Conservation (phyloP, 768 basidiomycete species). For the Collybiopsis confluens region DNA sequence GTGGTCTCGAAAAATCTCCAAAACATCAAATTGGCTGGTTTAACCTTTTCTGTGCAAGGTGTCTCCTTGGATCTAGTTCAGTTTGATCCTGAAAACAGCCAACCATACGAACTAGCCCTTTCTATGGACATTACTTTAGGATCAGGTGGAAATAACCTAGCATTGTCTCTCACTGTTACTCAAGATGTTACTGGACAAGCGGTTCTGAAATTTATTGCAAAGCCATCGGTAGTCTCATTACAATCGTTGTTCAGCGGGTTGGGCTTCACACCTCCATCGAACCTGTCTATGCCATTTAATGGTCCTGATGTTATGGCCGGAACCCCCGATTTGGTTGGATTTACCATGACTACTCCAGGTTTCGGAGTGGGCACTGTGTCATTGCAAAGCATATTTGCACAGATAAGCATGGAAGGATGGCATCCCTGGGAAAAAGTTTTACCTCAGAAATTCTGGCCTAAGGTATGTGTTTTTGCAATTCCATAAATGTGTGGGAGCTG, state of each 20-base stretch:
- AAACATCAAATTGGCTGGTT: neutral
- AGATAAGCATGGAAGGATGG: neutral
- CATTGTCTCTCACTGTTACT: neutral
- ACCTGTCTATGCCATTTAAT: neutral
- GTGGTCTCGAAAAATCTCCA: neutral
- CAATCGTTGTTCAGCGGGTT: neutral
- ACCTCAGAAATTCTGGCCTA: neutral
- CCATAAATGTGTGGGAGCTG: neutral
- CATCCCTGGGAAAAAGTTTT: neutral
- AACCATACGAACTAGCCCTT: neutral
- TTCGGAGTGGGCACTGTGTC: neutral
- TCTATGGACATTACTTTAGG: neutral
- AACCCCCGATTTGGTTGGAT: neutral
- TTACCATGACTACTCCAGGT: neutral
- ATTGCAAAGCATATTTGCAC: neutral
- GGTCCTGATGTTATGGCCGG: neutral
- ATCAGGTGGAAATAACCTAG: neutral
- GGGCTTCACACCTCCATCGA: neutral
- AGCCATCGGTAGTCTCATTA: neutral
- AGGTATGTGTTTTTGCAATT: neutral
- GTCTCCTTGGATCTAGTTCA: neutral
- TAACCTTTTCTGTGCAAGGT: neutral
- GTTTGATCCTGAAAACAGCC: neutral
- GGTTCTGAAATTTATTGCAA: neutral
- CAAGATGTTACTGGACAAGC: neutral